phyloP scores from a whole-genome alignment of 2,329 filamentous ascomycete genomes.

The Pyrenophora graminea region DNA sequence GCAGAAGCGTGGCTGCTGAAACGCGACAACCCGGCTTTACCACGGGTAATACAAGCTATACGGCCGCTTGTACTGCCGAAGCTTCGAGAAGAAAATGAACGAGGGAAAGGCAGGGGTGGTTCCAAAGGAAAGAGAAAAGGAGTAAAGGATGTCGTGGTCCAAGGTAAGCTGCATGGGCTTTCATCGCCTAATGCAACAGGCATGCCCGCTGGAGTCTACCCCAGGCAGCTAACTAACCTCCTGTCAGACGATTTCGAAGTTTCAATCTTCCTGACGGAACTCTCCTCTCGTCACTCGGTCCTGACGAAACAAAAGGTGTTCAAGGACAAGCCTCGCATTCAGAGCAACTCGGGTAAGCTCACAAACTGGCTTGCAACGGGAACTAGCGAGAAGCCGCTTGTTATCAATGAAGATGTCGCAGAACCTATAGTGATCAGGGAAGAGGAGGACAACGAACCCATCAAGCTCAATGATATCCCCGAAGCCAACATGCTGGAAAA shows the following conservation, averaged over 20 bases:
- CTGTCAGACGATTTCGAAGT: conserved; percentile 90
- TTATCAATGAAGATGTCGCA: conserved; percentile 52
- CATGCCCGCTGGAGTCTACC: conserved; percentile 2
- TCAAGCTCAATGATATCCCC: conserved; percentile 63
- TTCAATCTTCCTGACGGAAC: conserved; percentile 88
- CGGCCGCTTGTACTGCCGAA: conserved; percentile 88
- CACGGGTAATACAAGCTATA: conserved; percentile 81
- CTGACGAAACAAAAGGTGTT: conserved; percentile 82
- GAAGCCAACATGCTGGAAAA: conserved; percentile 38
- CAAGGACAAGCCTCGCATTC: conserved; percentile 49
- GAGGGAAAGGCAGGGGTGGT: conserved; percentile 64
- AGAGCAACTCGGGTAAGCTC: conserved; percentile 53
- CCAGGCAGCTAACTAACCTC: conserved; percentile 21
- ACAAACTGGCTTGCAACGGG: conserved; percentile 52
- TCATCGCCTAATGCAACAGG: background rate
- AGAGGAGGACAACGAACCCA: conserved; percentile 60
- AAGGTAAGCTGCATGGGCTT: conserved; percentile 63
- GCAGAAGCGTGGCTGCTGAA: conserved; percentile 83
- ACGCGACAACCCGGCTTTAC: conserved; percentile 73
- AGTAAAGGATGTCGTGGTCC: conserved; percentile 83
- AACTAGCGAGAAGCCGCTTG: conserved; percentile 49
- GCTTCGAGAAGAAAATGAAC: conserved; percentile 78
- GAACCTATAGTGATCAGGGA: conserved; percentile 55
- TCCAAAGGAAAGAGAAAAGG: conserved; percentile 70
- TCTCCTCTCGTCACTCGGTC: conserved; percentile 80